Evolutionary conservation across 164 flowering plant species (phyloP), one percentile per base, ranked within the genome.

Genomic region (Dillenia suffruticosa): DNA sequence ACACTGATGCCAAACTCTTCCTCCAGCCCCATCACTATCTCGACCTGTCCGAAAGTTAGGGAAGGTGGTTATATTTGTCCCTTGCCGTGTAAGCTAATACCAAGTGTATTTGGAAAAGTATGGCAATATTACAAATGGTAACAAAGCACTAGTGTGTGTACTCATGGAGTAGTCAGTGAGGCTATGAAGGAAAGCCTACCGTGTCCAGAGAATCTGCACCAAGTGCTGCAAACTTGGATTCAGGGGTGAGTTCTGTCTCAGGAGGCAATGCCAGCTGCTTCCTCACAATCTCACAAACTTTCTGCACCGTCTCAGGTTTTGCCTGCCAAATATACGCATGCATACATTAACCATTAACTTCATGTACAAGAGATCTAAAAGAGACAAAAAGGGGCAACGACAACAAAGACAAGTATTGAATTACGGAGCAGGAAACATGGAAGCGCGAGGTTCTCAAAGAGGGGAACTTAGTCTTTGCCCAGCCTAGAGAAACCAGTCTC

Each of bases 181-280:
- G 11, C 22, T 16, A 53, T 11, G 56, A 24, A 53, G 26, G 56
- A 53, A n/a, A 17, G 32, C 69, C 57, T 78, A 88, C 91, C 54
- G 96, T 87, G 74, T 89, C 90, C 54, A 89, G 90, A 32, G 96
- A 89, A 74, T 89, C 96, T 46, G 90, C 96, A 64, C 96, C 96
- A 50, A 89, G 84, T 10, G 70, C 81, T 5, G 82, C 15, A 58
- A 89, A 87, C 49, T 77, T 83, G 44, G 92, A 78, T 10, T 78
- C 84, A 0, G 78, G 81, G 44, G 77, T 75, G 64, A 89, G 72
- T 40, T 51, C 51, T 32, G 81, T 11, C 2, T 79, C 90, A 1
- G 67, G 51, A 22, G 84, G 46, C 52, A 89, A 51, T 9, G 86
- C 89, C 51, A 89, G 61, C 51, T 87, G 96, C 61, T 78, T 82